A percentile compares a stretch with the other conserved stretches of the same genome.
Evolutionary conservation across 352 stramenopile genomes (phyloP).

Genomic region (Globisporangium orthogonon): DNA sequence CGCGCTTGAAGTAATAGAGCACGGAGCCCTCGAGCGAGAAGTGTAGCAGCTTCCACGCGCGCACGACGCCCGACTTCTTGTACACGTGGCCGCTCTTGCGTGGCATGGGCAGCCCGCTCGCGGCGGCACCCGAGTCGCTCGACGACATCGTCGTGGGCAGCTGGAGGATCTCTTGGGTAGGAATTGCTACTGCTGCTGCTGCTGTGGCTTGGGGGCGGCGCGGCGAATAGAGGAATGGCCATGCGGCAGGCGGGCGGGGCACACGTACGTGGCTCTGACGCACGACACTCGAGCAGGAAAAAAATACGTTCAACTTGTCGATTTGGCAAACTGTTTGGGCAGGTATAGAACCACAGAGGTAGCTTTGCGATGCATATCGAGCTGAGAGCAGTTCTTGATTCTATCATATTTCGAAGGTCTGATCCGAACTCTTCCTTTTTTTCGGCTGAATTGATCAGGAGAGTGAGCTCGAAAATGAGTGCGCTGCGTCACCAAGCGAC

Average conservation of each 20-base stretch:
- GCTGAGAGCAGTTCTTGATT: neutral
- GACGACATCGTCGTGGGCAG: conserved; percentile 1
- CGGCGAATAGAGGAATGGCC: neutral
- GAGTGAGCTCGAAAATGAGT: neutral
- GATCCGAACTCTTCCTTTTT: neutral
- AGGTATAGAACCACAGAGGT: neutral
- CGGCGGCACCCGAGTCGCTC: conserved; percentile 1
- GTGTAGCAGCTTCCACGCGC: conserved; percentile 57
- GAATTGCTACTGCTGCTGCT: neutral
- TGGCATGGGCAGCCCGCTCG: conserved; percentile 1
- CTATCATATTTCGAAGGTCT: neutral
- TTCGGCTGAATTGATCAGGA: neutral
- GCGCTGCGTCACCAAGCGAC: neutral
- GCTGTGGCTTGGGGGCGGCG: neutral
- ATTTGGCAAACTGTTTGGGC: neutral
- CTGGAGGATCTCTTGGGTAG: no score
- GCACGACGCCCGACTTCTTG: conserved; percentile 53
- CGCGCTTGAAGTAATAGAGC: conserved; percentile 72
- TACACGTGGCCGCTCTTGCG: conserved; percentile 55
- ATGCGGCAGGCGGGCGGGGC: no score
- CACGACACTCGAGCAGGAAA: neutral
- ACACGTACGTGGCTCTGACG: neutral
- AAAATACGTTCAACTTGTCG: neutral
- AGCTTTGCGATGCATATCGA: neutral
- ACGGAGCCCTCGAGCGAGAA: conserved; percentile 59